Conservation (phyloP, 164 flowering plant species). For the Chimonanthus praecox region DNA sequence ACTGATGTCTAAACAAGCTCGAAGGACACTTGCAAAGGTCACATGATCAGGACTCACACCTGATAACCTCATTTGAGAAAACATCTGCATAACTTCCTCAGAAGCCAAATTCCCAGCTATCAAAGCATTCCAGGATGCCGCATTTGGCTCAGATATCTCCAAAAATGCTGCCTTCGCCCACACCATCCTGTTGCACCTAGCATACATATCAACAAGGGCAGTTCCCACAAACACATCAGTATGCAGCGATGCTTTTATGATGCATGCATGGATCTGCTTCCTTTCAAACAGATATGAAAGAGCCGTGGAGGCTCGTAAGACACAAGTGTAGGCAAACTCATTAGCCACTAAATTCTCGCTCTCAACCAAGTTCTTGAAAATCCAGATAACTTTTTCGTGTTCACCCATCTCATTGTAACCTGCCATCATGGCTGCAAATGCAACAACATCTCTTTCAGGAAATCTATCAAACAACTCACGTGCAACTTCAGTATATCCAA, state of each 20-base stretch:
- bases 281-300: constrained; percentile 10
- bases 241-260: constrained; percentile 11
- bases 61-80: constrained; percentile 15
- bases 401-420: constrained; percentile 17
- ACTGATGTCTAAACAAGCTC: constrained; percentile 14
- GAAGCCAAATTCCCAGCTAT: constrained; percentile 18
- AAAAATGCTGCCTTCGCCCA: constrained; percentile 17
- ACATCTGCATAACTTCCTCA: constrained; percentile 9
- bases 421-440: constrained; percentile 20
- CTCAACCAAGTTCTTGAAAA: constrained; percentile 13
- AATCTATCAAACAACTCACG: constrained; percentile 18
- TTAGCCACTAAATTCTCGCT: constrained; percentile 6
- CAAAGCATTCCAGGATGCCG: constrained; percentile 26
- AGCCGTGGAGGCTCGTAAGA: constrained; percentile 15
- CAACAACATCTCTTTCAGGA: constrained; percentile 16
- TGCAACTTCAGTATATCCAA: constrained; percentile 12
- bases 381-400: constrained; percentile 14
- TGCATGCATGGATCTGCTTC: constrained; percentile 19
- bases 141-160: constrained; percentile 14
- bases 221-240: constrained; percentile 25
- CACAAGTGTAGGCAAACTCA: constrained; percentile 19
- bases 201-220: constrained; percentile 22
- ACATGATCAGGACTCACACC: constrained; percentile 21
- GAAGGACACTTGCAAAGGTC: constrained; percentile 22
- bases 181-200: constrained; percentile 11